phyloP scores from a whole-genome alignment of 129 eudicot species.

The Helianthus annuus region DNA sequence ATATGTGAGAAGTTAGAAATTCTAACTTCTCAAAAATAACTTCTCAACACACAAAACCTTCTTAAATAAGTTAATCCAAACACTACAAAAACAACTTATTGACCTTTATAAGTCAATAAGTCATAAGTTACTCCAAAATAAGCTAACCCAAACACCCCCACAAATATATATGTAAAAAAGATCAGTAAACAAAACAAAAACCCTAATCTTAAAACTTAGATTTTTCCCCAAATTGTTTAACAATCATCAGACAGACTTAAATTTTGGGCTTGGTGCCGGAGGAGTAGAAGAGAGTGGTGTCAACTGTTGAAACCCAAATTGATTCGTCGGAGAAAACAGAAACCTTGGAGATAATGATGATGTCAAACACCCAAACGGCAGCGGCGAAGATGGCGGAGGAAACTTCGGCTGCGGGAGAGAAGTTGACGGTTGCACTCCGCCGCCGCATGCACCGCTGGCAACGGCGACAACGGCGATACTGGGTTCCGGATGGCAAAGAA shows the following conservation, averaged over 20 bases:
- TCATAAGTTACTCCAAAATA: too few relatives aligned
- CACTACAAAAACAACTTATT: too few relatives aligned
- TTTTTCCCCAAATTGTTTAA: not conserved
- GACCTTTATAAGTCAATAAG: too few relatives aligned
- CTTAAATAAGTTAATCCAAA: too few relatives aligned
- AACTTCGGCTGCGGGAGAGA: conserved; percentile 27
- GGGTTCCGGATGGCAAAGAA: conserved; percentile 34
- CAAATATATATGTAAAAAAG: conserved; percentile 25
- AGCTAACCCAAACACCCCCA: too few relatives aligned
- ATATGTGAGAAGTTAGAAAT: too few relatives aligned
- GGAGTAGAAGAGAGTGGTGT: conserved; percentile 62
- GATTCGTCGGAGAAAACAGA: conserved; percentile 58
- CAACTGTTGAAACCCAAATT: conserved; percentile 57
- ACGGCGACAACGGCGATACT: conserved; percentile 79
- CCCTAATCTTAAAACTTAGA: conserved; percentile 27
- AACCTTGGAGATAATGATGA: conserved; percentile 53
- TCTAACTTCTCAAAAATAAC: too few relatives aligned
- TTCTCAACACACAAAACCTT: too few relatives aligned
- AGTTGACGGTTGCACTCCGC: conserved; percentile 60
- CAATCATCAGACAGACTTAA: conserved; percentile 38
- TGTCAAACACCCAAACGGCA: conserved; percentile 71
- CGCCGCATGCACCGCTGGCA: conserved; percentile 89
- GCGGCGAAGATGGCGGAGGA: conserved; percentile 57
- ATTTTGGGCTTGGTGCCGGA: conserved; percentile 68
- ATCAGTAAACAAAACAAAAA: conserved; percentile 12